These are phyloP conservation scores for Thielaviopsis punctulata DNA, from an alignment of 2,329 filamentous ascomycete species.

Conservation along the genomic window DNA sequence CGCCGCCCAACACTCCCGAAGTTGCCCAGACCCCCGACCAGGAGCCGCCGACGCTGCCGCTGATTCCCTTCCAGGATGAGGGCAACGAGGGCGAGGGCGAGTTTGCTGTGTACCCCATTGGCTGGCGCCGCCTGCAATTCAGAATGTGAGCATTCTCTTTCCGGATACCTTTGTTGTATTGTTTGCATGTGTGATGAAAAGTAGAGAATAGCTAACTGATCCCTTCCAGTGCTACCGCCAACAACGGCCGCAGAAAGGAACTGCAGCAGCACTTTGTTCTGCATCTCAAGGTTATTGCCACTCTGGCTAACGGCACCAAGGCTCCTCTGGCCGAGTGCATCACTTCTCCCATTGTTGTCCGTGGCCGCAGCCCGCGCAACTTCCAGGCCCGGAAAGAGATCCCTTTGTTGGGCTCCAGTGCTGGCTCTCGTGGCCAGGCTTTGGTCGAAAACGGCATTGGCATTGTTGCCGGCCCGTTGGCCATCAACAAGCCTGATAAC, in stretches of 20 bases:
- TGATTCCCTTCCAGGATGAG: conserved; percentile 50
- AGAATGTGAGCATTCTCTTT: conserved; percentile 40
- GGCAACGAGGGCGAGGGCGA: conserved; percentile 50
- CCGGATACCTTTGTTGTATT: background rate
- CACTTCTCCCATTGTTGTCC: conserved; percentile 83
- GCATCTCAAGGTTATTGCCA: conserved; percentile 70
- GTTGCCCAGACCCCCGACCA: conserved; percentile 52
- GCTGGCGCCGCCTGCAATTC: conserved; percentile 88
- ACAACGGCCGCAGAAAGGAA: conserved; percentile 87
- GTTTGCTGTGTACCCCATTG: conserved; percentile 78
- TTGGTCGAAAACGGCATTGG: conserved; percentile 45
- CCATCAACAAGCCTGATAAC: conserved; percentile 35
- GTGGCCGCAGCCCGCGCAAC: conserved; percentile 81
- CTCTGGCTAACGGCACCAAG: conserved; percentile 67
- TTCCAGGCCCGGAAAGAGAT: conserved; percentile 91
- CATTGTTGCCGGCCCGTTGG: conserved; percentile 39
- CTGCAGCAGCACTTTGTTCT: conserved; percentile 92
- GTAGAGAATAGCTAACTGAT: no score
- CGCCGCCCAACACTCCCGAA: conserved; percentile 59
- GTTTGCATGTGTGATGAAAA: background rate
- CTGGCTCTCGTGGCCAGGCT: conserved; percentile 61
- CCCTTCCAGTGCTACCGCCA: conserved; percentile 62
- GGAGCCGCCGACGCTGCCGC: conserved; percentile 66
- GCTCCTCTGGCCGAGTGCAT: conserved; percentile 66
- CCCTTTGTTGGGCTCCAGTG: conserved; percentile 61